Evolutionary conservation across 306 rosid species (phyloP), one percentile per base, ranked within the genome.

Genomic region (Prunus mira): DNA sequence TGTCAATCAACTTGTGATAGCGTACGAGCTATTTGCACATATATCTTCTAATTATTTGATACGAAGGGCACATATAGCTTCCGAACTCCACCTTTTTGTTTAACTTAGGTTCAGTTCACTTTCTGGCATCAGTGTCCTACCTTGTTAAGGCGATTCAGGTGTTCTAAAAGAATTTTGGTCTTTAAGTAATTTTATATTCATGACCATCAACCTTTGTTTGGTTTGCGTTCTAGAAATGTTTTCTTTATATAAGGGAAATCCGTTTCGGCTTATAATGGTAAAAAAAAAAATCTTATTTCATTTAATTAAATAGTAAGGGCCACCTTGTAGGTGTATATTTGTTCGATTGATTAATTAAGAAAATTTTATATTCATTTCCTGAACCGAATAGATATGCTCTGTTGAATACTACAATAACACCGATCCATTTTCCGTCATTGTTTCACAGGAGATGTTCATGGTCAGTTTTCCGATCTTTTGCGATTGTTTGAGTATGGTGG

Each of bases 401-500:
- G 19, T 41, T 55, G 52, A 20, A 45, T 57, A 67, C 17, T 69
- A 9, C 4, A 64, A 20, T 80, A 41, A 30, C 18, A 68, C 57
- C 14, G 12, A 15, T 27, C 27, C 24, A 6, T 72, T 65, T 80
- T 58, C 67, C 13, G 45, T 56, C 3, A 50, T 84, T 67, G 28
- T 74, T 85, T 84, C 67, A 22, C 86, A 89, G 95, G 95, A 69
- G 97, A 91, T 84, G 87, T 89, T 83, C 97, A 91, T 43, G 94
- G 97, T 70, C 97, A 91, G 80, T 91, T 64, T 81, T 91, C 97
- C 43, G 97, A 91, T 82, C 92, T 91, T 46, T 76, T 89, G 65
- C 85, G 95, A 73, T 73, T 91, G 86, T 91, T 89, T 52, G 95
- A 91, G 86, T 89, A 91, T 64, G 94, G 95, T 28, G 95, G 97